Evolutionary conservation across 441 rosid species (phyloP).

Genomic region (Adansonia grandidieri): DNA sequence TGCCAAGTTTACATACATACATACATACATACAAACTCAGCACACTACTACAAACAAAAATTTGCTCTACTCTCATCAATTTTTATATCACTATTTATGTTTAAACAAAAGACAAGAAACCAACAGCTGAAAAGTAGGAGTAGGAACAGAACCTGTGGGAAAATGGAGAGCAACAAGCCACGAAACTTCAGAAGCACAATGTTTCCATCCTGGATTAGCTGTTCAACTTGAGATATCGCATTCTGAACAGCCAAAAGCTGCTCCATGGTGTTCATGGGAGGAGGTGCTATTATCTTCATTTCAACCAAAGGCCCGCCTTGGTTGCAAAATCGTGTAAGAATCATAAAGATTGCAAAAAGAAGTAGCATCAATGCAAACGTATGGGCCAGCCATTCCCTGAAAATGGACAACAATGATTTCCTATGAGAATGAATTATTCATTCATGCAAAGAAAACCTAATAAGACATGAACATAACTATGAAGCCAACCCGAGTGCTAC

Average conservation of each 20-base stretch:
- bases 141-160: conserved; percentile 64
- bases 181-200: conserved; percentile 79
- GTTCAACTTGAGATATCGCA: conserved; percentile 77
- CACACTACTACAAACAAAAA: too few relatives aligned
- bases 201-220: conserved; percentile 76
- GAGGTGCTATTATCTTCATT: conserved; percentile 74
- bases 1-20: conserved; percentile 34
- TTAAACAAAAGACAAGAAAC: neutral
- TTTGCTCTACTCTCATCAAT: too few relatives aligned
- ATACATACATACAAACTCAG: neutral
- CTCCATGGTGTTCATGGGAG: conserved; percentile 82
- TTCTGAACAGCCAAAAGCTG: conserved; percentile 94
- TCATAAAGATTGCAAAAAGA: conserved; percentile 63
- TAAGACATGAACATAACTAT: neutral
- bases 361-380: conserved; percentile 45
- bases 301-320: conserved; percentile 54
- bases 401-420: conserved; percentile 28
- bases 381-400: conserved; percentile 82
- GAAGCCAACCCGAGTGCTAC: neutral
- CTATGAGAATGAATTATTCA: conserved; percentile 8
- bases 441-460: conserved; percentile 3
- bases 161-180: conserved; percentile 67
- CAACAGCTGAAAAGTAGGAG: neutral
- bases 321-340: conserved; percentile 54
- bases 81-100: too few relatives aligned